A percentile compares a stretch with the other conserved stretches of the same genome.
These are phyloP conservation scores for Trichophyton rubrum DNA, from an alignment of 2,329 filamentous ascomycete genomes.

Conservation along the genomic window DNA sequence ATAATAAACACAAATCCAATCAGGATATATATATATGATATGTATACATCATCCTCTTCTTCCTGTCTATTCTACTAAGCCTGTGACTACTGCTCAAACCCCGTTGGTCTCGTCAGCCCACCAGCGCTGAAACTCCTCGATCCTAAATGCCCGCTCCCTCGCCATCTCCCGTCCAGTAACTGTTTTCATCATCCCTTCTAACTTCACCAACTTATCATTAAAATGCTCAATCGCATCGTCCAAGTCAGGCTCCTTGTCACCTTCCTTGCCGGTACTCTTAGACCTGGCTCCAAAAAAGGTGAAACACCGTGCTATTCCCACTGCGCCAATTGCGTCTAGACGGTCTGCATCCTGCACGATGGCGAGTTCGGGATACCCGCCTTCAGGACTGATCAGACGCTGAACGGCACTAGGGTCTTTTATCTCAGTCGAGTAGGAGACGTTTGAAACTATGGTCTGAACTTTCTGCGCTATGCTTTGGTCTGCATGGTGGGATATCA, in stretches of 20 bases:
- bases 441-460: slow-evolving; percentile 59
- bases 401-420: slow-evolving; percentile 49
- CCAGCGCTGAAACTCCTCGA: slow-evolving; percentile 41
- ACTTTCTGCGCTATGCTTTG: slow-evolving; percentile 50
- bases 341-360: slow-evolving; percentile 88
- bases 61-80: background rate
- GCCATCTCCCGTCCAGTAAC: slow-evolving; percentile 40
- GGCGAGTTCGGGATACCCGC: slow-evolving; percentile 56
- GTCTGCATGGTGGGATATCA: slow-evolving; percentile 38
- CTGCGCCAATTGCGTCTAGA: slow-evolving; percentile 77
- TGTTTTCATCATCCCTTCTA: slow-evolving; percentile 55
- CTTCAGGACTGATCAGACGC: slow-evolving; percentile 41
- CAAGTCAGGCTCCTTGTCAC: slow-evolving; percentile 36
- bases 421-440: slow-evolving; percentile 66
- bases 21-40: no score
- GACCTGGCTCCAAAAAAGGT: slow-evolving; percentile 57
- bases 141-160: slow-evolving; percentile 35
- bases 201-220: slow-evolving; percentile 56
- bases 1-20: background rate
- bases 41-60: no score
- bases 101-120: slow-evolving; percentile 39
- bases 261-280: slow-evolving; percentile 16
- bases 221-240: slow-evolving; percentile 61
- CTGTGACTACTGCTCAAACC: background rate
- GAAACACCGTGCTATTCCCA: slow-evolving; percentile 70